Conservation (phyloP, 2,329 filamentous ascomycete genomes). For the Pseudocercospora cruenta region DNA sequence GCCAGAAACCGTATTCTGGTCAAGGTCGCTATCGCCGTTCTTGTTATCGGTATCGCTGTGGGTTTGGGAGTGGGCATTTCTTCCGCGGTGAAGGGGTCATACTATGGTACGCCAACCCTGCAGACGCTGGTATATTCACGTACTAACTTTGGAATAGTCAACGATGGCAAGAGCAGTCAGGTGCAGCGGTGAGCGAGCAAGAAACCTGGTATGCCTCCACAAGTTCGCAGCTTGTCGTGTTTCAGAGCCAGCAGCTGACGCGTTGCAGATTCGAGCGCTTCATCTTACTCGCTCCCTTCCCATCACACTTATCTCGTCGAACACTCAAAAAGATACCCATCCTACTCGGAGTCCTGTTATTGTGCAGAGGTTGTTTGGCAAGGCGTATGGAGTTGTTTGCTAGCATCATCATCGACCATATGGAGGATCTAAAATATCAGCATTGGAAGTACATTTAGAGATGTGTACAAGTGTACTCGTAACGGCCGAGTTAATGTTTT, state of each 20-base stretch:
- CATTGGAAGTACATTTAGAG: constrained; percentile 4
- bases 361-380: constrained; percentile 10
- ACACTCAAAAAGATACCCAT: constrained; percentile 5
- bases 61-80: constrained; percentile 55
- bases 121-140: background rate
- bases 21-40: constrained; percentile 50
- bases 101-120: constrained; percentile 42
- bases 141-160: background rate
- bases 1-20: constrained; percentile 50
- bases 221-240: constrained; percentile 6
- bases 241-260: constrained; percentile 7
- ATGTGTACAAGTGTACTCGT: background rate
- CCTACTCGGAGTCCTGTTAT: constrained; percentile 2
- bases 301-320: background rate
- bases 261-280: background rate
- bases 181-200: background rate
- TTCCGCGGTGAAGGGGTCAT: constrained; percentile 52
- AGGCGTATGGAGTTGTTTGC: constrained; percentile 2
- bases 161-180: constrained; percentile 8
- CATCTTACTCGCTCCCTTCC: background rate
- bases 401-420: background rate
- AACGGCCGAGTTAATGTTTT: constrained; percentile 3
- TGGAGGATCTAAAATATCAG: background rate
- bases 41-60: constrained; percentile 51
- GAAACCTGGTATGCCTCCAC: background rate